These are phyloP conservation scores for Hydrangea macrophylla DNA, from an alignment of 148 eudicot genomes.

Conservation along the genomic window DNA sequence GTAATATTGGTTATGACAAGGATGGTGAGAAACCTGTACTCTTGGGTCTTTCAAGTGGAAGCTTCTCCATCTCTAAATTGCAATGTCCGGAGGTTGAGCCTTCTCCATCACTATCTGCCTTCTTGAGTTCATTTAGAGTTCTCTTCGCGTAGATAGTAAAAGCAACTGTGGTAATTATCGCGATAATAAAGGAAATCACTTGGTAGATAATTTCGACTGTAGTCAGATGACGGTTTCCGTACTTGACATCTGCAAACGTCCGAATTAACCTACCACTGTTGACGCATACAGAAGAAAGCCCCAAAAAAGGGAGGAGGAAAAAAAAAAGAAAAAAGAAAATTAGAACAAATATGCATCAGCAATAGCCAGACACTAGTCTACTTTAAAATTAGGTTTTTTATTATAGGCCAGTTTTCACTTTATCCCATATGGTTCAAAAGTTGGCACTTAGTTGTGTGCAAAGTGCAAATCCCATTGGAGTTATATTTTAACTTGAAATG, in stretches of 20 bases:
- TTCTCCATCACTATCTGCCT: conserved; percentile 37
- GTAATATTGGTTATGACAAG: background rate
- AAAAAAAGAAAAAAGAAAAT: background rate
- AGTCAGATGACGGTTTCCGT: conserved; percentile 74
- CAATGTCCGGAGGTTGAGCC: conserved; percentile 17
- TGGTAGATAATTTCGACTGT: conserved; percentile 83
- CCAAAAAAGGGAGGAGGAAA: no score
- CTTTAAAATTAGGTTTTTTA: background rate
- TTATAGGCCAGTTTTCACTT: no score
- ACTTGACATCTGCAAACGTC: conserved; percentile 83
- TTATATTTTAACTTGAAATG: no score
- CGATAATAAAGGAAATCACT: conserved; percentile 67
- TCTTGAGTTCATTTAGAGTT: conserved; percentile 57
- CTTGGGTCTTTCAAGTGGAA: conserved; percentile 56
- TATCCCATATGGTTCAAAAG: no score
- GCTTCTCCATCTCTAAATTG: conserved; percentile 54
- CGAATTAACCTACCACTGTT: conserved; percentile 88
- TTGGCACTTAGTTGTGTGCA: no score
- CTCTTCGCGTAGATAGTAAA: conserved; percentile 81
- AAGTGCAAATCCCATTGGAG: no score
- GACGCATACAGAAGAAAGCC: background rate
- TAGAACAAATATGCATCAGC: background rate
- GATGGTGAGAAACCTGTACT: conserved; percentile 19
- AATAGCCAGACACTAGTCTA: conserved; percentile 2
- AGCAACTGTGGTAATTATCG: conserved; percentile 50